Percentiles rank a stretch among this genome's conserved stretches.
These are phyloP conservation scores for Colletotrichum abscissum DNA, from an alignment of 2,329 filamentous ascomycete species.

Conservation along the genomic window DNA sequence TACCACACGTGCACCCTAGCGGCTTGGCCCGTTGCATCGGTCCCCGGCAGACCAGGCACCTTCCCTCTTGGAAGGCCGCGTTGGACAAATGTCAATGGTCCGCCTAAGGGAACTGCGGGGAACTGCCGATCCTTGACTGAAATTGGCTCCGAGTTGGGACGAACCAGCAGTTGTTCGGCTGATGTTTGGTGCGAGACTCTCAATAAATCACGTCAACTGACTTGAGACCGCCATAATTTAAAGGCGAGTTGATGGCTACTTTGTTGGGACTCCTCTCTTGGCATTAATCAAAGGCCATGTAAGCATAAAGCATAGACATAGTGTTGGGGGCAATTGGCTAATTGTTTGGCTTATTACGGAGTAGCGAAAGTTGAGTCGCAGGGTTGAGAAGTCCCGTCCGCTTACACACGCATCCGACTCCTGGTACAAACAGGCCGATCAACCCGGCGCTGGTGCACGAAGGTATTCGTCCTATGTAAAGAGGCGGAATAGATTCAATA, in stretches of 20 bases:
- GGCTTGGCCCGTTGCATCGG: constrained; percentile 22
- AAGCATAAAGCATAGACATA: not conserved
- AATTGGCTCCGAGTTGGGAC: not conserved
- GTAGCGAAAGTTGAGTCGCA: no score
- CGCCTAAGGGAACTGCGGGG: constrained; percentile 14
- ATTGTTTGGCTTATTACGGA: not conserved
- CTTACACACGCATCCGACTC: no score
- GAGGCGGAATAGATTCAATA: no score
- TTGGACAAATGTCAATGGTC: not conserved
- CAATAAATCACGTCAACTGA: not conserved
- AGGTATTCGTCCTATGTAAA: no score
- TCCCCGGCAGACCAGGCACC: constrained; percentile 13
- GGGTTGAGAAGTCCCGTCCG: no score
- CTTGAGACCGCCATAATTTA: not conserved
- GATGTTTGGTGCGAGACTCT: constrained; percentile 25
- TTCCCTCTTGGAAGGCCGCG: constrained; percentile 3
- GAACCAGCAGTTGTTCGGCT: not conserved
- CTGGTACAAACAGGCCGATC: no score
- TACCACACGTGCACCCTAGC: constrained; percentile 10
- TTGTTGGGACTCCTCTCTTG: not conserved
- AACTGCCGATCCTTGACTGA: constrained; percentile 4
- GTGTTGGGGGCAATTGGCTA: not conserved
- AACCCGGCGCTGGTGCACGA: no score
- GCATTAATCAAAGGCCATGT: not conserved
- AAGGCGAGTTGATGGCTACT: not conserved